Conservation (phyloP, 768 basidiomycete species). For the Suillus subluteus region DNA sequence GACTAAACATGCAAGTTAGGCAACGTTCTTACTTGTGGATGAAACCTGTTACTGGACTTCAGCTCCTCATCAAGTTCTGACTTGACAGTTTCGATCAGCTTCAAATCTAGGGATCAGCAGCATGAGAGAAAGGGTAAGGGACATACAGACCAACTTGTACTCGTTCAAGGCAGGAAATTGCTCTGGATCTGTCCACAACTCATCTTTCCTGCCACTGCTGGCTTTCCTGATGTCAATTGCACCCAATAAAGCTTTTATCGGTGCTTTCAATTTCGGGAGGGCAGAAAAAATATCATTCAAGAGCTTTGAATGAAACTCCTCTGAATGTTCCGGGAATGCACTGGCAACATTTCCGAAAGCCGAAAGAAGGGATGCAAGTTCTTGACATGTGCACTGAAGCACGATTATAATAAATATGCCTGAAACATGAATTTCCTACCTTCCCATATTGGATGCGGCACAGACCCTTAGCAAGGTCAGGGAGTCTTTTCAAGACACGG, state of each 20-base stretch:
- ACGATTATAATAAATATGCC: not conserved
- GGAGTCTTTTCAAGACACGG: conserved; percentile 70
- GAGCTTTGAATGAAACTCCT: conserved; percentile 62
- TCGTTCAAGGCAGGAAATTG: conserved; percentile 61
- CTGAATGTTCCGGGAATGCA: conserved; percentile 56
- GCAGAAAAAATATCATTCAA: conserved; percentile 72
- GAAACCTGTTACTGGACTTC: conserved; percentile 52
- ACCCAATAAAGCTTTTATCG: conserved; percentile 55
- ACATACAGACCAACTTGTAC: conserved; percentile 57
- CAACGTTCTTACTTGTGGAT: not conserved
- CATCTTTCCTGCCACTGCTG: conserved; percentile 63
- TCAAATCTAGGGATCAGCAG: conserved; percentile 10
- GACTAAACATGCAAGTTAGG: conserved; percentile 44
- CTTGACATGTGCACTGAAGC: conserved; percentile 76
- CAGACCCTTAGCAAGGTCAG: conserved; percentile 86
- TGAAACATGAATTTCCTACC: conserved; percentile 44
- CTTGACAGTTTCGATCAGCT: conserved; percentile 73
- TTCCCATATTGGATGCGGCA: conserved; percentile 91
- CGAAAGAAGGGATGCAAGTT: conserved; percentile 73
- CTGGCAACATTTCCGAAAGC: conserved; percentile 74
- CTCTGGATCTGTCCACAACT: conserved; percentile 65
- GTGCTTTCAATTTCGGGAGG: conserved; percentile 65
- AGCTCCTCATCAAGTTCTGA: conserved; percentile 76
- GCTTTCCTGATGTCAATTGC: conserved; percentile 67
- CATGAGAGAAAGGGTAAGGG: not conserved